A percentile compares a stretch with the other conserved stretches of the same genome.
These are phyloP conservation scores for Psilocybe tampanensis DNA, from an alignment of 768 basidiomycete genomes.

Conservation along the genomic window DNA sequence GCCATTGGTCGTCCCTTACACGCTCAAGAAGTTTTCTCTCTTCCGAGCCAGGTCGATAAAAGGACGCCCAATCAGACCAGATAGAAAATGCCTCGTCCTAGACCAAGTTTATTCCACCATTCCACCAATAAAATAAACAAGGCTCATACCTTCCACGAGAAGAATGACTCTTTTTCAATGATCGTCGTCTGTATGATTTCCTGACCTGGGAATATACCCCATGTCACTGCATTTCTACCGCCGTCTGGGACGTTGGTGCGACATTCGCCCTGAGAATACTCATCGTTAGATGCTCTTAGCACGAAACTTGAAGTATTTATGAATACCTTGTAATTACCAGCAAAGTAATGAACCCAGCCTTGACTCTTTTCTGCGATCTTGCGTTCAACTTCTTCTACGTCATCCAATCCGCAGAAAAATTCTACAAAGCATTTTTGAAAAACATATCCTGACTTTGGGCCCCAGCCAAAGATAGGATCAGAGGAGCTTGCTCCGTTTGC, in stretches of 20 bases:
- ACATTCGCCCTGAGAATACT: conserved; percentile 63
- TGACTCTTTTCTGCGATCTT: conserved; percentile 54
- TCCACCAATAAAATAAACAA: not conserved
- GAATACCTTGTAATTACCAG: conserved; percentile 72
- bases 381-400: conserved; percentile 61
- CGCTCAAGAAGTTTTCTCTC: conserved; percentile 74
- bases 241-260: conserved; percentile 78
- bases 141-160: conserved; percentile 86
- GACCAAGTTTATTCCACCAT: not conserved
- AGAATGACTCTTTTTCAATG: conserved; percentile 92
- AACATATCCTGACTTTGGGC: conserved; percentile 89
- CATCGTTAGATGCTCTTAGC: not conserved
- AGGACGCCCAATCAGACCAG: conserved; percentile 93
- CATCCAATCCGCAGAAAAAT: conserved; percentile 77
- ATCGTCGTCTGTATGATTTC: conserved; percentile 97
- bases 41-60: conserved; percentile 75
- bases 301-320: not conserved
- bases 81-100: conserved; percentile 97
- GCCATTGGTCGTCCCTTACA: conserved; percentile 78
- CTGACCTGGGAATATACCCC: conserved; percentile 97
- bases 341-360: conserved; percentile 84
- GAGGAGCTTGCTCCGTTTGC: conserved; percentile 78
- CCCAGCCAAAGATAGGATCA: conserved; percentile 89
- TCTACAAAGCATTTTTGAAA: conserved; percentile 99
- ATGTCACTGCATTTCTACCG: conserved; percentile 93